These are phyloP conservation scores for Chondrus crispus DNA, from an alignment of 23 red algal genomes.

Conservation along the genomic window DNA sequence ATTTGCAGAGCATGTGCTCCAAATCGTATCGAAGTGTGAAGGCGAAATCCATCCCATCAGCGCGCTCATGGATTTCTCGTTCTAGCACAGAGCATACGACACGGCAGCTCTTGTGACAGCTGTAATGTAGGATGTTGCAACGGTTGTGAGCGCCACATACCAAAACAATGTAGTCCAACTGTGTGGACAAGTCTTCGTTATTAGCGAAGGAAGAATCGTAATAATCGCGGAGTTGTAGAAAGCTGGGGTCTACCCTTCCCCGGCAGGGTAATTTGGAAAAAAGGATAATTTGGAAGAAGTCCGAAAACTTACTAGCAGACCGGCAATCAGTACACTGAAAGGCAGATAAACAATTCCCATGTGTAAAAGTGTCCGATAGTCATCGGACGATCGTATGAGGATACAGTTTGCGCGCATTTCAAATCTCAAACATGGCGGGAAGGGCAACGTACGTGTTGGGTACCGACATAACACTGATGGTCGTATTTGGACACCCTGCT, in stretches of 20 bases:
- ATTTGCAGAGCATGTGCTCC: neutral
- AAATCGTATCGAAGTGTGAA: neutral
- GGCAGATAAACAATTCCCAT: too few relatives aligned
- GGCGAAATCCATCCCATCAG: neutral
- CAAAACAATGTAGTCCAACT: slow-evolving; percentile 36
- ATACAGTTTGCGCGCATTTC: too few relatives aligned
- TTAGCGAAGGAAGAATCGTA: neutral
- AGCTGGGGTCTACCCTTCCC: neutral
- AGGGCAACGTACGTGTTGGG: too few relatives aligned
- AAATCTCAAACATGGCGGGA: too few relatives aligned
- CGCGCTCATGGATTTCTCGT: neutral
- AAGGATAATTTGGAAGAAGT: too few relatives aligned
- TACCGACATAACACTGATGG: too few relatives aligned
- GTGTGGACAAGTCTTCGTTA: slow-evolving; percentile 7
- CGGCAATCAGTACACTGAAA: too few relatives aligned
- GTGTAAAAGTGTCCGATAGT: too few relatives aligned
- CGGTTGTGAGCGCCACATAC: neutral
- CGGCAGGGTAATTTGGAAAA: too few relatives aligned
- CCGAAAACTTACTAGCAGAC: too few relatives aligned
- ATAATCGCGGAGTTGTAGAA: neutral
- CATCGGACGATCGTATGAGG: too few relatives aligned
- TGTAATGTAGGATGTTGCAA: neutral
- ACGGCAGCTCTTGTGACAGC: neutral
- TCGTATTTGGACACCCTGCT: too few relatives aligned
- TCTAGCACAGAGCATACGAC: neutral